Evolutionary conservation across 176 grass and related monocot species (phyloP).

Genomic region (Raddia distichophylla): DNA sequence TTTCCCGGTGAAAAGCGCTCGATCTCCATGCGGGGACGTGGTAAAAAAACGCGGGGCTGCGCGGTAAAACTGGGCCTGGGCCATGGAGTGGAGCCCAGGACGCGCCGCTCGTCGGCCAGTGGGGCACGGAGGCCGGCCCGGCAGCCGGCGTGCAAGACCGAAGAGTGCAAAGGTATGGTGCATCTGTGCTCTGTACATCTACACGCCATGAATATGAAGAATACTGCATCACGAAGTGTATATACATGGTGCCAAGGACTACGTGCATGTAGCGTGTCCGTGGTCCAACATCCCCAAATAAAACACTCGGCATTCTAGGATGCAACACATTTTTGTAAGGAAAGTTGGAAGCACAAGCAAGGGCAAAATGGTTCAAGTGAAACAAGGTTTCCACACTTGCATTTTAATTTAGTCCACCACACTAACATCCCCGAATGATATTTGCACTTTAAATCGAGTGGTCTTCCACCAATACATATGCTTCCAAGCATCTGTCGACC

Average conservation of each 20-base stretch:
- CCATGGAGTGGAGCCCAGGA: not conserved
- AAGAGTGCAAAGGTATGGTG: conserved; percentile 40
- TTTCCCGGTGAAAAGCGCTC: conserved; percentile 42
- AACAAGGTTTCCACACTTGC: no score
- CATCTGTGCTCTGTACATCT: not conserved
- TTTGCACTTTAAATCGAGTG: no score
- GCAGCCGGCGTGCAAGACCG: not conserved
- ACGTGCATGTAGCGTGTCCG: not conserved
- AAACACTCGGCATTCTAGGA: no score
- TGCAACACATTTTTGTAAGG: no score
- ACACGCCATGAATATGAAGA: no score
- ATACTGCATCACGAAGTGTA: not conserved
- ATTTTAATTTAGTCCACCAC: no score
- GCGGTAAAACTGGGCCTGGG: conserved; percentile 33
- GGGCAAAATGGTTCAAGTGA: no score
- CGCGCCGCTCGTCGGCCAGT: not conserved
- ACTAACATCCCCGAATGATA: no score
- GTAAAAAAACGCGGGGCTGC: not conserved
- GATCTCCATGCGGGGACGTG: conserved; percentile 37
- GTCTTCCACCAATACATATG: no score
- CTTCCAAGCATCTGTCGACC: no score
- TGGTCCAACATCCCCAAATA: no score
- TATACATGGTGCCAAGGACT: not conserved
- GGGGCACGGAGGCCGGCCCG: not conserved
- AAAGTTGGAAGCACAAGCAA: no score